These are phyloP conservation scores for Chrysoporthe austroafricana DNA, from an alignment of 2,329 filamentous ascomycete species.

Conservation along the genomic window DNA sequence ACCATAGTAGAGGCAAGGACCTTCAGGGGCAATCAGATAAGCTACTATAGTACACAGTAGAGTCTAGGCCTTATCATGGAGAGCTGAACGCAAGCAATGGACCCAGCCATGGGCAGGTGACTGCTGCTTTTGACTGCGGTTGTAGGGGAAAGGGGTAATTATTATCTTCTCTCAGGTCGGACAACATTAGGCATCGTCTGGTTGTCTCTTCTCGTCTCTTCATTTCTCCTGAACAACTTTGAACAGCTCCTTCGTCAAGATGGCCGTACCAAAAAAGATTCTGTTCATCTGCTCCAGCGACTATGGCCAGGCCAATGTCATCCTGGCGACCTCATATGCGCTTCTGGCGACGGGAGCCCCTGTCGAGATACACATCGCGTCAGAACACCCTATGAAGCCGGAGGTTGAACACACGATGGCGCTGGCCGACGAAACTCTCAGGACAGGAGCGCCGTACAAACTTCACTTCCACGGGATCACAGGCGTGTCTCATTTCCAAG, in stretches of 20 bases:
- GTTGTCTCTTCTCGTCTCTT: background rate
- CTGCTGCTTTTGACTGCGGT: background rate
- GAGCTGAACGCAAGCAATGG: background rate
- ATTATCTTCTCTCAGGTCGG: background rate
- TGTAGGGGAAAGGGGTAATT: background rate
- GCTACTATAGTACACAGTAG: background rate
- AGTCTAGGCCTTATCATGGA: background rate
- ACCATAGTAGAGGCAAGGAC: background rate
- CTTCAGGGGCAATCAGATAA: background rate
- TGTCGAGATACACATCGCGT: constrained; percentile 42
- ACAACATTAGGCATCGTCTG: background rate
- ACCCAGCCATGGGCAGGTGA: background rate
- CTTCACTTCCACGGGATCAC: constrained; percentile 35
- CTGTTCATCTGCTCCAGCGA: constrained; percentile 41
- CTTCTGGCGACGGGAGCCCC: constrained; percentile 39
- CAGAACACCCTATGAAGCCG: constrained; percentile 34
- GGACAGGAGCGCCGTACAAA: constrained; percentile 29
- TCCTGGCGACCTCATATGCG: constrained; percentile 40
- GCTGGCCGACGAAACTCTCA: constrained; percentile 27
- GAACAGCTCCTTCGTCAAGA: background rate
- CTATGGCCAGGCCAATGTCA: constrained; percentile 43
- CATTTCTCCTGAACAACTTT: background rate
- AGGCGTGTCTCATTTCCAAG: constrained; percentile 31
- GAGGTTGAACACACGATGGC: constrained; percentile 29
- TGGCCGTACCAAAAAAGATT: constrained; percentile 26